These are phyloP conservation scores for Alternaria viburni DNA, from an alignment of 2,329 filamentous ascomycete species.

Conservation along the genomic window DNA sequence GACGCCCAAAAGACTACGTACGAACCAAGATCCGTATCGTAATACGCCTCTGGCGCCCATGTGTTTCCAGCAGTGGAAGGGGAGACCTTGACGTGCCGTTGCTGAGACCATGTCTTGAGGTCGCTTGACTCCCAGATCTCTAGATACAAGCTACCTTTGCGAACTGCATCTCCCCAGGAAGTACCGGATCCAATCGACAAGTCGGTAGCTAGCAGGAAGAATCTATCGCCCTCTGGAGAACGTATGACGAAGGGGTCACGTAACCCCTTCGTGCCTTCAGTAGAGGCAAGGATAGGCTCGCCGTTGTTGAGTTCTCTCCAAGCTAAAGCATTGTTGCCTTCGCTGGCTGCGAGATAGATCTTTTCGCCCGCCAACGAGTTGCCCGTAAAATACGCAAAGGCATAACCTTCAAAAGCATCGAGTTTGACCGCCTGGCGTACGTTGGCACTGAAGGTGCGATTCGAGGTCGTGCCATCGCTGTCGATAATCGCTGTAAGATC, in stretches of 20 bases:
- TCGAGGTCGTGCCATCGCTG: conserved; percentile 13
- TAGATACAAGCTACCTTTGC: conserved; percentile 57
- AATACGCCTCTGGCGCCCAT: conserved; percentile 62
- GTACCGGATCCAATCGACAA: conserved; percentile 62
- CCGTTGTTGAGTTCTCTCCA: conserved; percentile 60
- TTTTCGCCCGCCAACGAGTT: conserved; percentile 56
- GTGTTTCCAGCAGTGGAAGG: conserved; percentile 60
- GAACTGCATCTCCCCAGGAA: conserved; percentile 58
- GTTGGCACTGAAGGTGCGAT: conserved; percentile 45
- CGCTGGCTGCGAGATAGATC: conserved; percentile 60
- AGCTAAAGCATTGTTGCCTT: conserved; percentile 59
- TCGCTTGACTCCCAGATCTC: conserved; percentile 62
- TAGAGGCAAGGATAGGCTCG: conserved; percentile 55
- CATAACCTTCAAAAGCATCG: conserved; percentile 54
- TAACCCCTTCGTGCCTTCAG: conserved; percentile 57
- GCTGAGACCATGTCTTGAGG: conserved; percentile 58
- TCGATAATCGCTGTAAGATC: conserved; percentile 48
- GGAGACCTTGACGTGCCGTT: conserved; percentile 59
- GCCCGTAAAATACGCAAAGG: conserved; percentile 61
- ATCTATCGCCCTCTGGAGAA: conserved; percentile 58
- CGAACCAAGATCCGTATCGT: conserved; percentile 51
- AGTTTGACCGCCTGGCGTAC: conserved; percentile 43
- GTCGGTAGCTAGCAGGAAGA: conserved; percentile 61
- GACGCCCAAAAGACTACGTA: conserved; percentile 59
- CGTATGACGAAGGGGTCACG: conserved; percentile 62